Base-by-base conservation (phyloP, 73 alveolate species). In the Paramecium primaurelia region DNA sequence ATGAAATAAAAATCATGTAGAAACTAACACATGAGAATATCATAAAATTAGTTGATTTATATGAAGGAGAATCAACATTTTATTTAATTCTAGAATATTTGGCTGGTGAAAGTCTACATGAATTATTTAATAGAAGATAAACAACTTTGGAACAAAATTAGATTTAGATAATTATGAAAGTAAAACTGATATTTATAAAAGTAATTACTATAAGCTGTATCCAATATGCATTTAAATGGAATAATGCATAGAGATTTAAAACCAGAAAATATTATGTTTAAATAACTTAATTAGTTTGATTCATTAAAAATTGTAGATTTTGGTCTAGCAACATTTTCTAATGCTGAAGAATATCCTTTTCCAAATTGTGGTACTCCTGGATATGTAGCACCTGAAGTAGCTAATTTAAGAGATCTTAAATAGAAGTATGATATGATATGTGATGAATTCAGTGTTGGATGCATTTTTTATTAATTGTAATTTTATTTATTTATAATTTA, bases 311-410 rank as follows among this genome's bases (percentile, higher is more conserved):
- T 87, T 9, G 88, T 73, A 10, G 93, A 87, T 25, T 87, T 87
- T 40, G 93, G 93, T n/a, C 64, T 87, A 9, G 86, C 93, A 58
- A 25, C 84, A 68, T 37, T 28, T 42, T 37, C 73, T 0, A 86
- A 87, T 51, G 47, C 73, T 59, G 73, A 87, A 36, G 68, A 87
- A 87, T 87, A 60, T 60, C 77, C 69, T 3, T 87, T 64, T 40
- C 86, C 86, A 34, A 87, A 87, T 38, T 87, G 93, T 87, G 93
- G 93, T 11, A 87, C 93, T n/a, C 93, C 93, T 12, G 93, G 93
- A n/a, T 87, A 87, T 87, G 93, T 87, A 28, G 93, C 93, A 6
- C 93, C 93, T 14, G 93, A 87, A 87, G 73, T 87, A 11, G 86
- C 86, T n/a, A 87, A 87, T 87, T 69, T 87, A 1, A 64, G 71